Evolutionary conservation across 148 eudicot species (phyloP), one percentile per base, ranked within the genome.

Genomic region (Camellia japonica): DNA sequence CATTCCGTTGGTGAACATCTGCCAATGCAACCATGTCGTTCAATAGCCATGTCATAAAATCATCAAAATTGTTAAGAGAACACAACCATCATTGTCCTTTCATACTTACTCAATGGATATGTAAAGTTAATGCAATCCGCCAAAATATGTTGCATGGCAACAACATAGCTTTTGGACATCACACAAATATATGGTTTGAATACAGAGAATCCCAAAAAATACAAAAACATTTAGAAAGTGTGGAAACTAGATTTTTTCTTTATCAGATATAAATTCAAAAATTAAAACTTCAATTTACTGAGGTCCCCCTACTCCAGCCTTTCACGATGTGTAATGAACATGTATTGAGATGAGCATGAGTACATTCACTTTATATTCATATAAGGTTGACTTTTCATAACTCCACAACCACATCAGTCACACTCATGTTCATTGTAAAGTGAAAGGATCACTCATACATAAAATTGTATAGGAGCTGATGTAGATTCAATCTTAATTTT

Each of bases 1-100:
- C 98, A 95, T 95, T 71, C 98, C 98, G 77, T 95, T 95, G 55
- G 98, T 95, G 85, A 95, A 90, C 98, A 95, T 95, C 98, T 95
- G 92, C 87, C 77, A 82, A 67, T 83, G 80, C 16, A 85, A 84
- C 51, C 60, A 67, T 65, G 52, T 67, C 13, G 13, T 70, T 76
- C 62, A 72, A 66, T 44, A 60, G 1, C 12, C 43, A 68, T 14
- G 44, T 38, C 60, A 76, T 20, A 41, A 76, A 23, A 68, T 14
- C 46, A 74, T 60, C 23, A 49, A 12, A 75, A n/a, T 54, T 3
- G 7, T 7, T 67, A 56, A 30, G 9, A 66, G 63, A 78, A 5
- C 59, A 73, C 65, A 52, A 73, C 38, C 38, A 30, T 30, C 38
- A 59, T 30, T 7, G 15, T 71, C 59, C 15, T 44, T 62, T 23